Percentiles rank a stretch among this genome's conserved stretches.
Evolutionary conservation across 768 basidiomycete species (phyloP).

Genomic region (Harrya chromipes): DNA sequence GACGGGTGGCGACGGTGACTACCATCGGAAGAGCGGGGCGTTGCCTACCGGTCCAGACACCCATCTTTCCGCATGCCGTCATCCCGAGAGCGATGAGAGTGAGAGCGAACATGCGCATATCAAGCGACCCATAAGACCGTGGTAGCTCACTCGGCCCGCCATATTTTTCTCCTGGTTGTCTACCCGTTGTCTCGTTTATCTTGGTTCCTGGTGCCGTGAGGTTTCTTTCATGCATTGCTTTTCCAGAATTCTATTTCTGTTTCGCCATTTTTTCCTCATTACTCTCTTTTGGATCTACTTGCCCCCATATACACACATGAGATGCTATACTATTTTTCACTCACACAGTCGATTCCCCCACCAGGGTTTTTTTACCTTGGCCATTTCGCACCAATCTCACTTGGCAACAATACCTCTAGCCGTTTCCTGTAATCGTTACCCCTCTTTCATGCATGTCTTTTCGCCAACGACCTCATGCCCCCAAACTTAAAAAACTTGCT

Average conservation of each 20-base stretch:
- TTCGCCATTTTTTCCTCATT: not conserved
- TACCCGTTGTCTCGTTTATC: not conserved
- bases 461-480: not conserved
- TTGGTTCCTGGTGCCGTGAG: not conserved
- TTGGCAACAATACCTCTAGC: not conserved
- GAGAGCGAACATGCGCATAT: conserved; percentile 33
- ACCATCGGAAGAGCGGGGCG: conserved; percentile 14
- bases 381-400: conserved; percentile 7
- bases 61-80: conserved; percentile 25
- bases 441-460: not conserved
- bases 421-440: conserved; percentile 9
- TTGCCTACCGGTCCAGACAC: conserved; percentile 23
- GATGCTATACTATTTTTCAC: conserved; percentile 13
- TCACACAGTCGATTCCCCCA: conserved; percentile 17
- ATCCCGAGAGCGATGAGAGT: conserved; percentile 33
- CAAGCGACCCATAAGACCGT: conserved; percentile 43
- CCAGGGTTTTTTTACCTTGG: conserved; percentile 11
- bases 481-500: no score
- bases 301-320: not conserved
- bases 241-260: not conserved
- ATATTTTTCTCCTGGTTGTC: not conserved
- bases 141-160: conserved; percentile 30
- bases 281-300: conserved; percentile 10
- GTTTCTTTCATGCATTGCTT: not conserved
- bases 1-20: conserved; percentile 1